Evolutionary conservation across 768 basidiomycete species (phyloP).

Genomic region (Auriscalpium vulgare): DNA sequence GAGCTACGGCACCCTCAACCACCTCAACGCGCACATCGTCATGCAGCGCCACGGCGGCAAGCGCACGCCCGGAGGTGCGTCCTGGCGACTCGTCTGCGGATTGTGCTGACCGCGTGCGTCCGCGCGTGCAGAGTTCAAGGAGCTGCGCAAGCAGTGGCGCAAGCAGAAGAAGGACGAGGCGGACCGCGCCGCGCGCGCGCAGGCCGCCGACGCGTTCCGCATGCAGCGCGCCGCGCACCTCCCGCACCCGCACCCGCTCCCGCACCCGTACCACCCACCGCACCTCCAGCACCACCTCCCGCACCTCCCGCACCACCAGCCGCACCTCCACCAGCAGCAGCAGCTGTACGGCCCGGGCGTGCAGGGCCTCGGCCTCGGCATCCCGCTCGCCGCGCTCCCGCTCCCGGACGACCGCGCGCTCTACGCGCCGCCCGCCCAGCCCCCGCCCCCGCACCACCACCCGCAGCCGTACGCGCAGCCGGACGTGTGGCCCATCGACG

Average conservation of each 20-base stretch:
- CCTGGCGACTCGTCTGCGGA: conserved; percentile 1
- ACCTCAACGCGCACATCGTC: conserved; percentile 95
- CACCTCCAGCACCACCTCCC: conserved; percentile 1
- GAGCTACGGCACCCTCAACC: conserved; percentile 91
- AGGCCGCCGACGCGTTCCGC: conserved; percentile 3
- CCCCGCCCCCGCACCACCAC: background rate
- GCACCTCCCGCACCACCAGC: background rate
- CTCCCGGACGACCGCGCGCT: background rate
- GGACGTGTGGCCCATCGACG: conserved; percentile 2
- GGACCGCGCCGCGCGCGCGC: conserved; percentile 9
- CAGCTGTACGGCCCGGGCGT: background rate
- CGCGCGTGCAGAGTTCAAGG: conserved; percentile 82
- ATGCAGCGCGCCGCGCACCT: background rate
- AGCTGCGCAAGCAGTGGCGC: conserved; percentile 93
- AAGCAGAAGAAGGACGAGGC: conserved; percentile 77
- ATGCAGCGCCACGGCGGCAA: conserved; percentile 96
- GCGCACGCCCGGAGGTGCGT: conserved; percentile 82
- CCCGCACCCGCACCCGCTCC: conserved; percentile 5
- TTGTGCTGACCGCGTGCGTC: background rate
- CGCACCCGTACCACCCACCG: conserved; percentile 3
- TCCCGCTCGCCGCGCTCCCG: background rate
- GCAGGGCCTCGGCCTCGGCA: background rate
- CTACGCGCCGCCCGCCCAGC: background rate
- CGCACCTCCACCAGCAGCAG: conserved; percentile 5
- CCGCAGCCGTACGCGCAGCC: conserved; percentile 1